Conservation (phyloP, 176 grass and related monocot genomes). For the Hordeum marinum region DNA sequence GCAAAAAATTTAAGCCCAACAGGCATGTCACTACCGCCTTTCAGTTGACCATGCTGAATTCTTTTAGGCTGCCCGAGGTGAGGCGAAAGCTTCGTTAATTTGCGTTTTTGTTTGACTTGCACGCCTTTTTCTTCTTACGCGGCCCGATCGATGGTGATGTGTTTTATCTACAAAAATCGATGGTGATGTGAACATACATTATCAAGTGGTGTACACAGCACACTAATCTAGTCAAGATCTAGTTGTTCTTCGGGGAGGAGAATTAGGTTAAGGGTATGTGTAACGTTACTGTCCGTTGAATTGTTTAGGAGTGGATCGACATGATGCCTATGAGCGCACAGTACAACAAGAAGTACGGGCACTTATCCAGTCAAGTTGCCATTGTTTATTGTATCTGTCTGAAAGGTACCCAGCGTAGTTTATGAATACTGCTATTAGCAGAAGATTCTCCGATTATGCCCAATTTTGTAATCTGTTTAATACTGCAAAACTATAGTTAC, state of each 20-base stretch:
- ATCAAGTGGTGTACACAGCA: background rate
- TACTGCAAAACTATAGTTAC: background rate
- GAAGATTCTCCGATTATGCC: background rate
- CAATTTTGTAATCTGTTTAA: background rate
- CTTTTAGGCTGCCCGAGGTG: background rate
- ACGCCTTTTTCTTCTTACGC: conserved; percentile 1
- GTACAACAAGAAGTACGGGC: conserved; percentile 27
- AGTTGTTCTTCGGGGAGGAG: background rate
- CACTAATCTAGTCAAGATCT: conserved; percentile 6
- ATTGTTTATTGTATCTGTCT: background rate
- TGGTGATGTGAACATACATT: background rate
- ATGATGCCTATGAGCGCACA: background rate
- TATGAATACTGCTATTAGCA: background rate
- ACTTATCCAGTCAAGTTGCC: conserved; percentile 23
- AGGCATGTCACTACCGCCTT: background rate
- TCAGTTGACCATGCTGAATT: background rate
- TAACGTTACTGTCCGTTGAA: background rate
- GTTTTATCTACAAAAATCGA: background rate
- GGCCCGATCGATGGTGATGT: background rate
- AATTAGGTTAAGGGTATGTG: background rate
- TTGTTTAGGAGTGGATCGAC: background rate
- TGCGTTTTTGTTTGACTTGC: background rate
- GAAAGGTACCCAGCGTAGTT: background rate
- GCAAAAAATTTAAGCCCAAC: background rate
- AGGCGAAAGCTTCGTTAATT: conserved; percentile 11